Evolutionary conservation across 352 stramenopile genomes (phyloP), one percentile per base, ranked within the genome.

Genomic region (Phytophthora boehmeriae): DNA sequence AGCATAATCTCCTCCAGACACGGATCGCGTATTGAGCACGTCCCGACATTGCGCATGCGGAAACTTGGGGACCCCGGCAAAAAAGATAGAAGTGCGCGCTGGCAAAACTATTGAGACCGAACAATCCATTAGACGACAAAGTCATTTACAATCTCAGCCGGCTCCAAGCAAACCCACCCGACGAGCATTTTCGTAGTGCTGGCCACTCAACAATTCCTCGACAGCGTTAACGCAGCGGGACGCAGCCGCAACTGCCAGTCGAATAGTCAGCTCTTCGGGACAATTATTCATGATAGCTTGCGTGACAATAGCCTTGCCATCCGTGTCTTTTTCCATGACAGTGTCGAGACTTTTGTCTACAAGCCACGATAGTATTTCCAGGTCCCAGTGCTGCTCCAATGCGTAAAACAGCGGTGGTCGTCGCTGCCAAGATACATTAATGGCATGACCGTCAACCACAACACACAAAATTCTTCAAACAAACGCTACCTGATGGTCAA

Each of bases 41-140:
- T 56, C 27, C n/a, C 71, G 76, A 48, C 72, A 83, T 14, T 22
- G 57, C 13, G 71, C 46, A 32, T 88, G 68, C 8, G 76, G 79
- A 30, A 93, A 93, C 41, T 89, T 71, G 1, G 84, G 76, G 1
- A 92, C 80, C 5, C 80, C 81, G 0, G 78, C 63, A 48, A 93
- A 86, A 76, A 75, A 27, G 86, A 71, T n/a, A 73, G 42, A 1
- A 86, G 45, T 47, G 75, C 72, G 2, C 63, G 75, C 4, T 71
- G 57, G 48, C 77, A 89, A 16, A 85, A 68, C 79, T 89, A 17
- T 50, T 23, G 19, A 20, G 6, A n/a, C n/a, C 11, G 23, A 47
- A 16, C n/a, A 35, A 51, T 9, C 10, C 23, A 25, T 54, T 38
- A 49, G 20, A 1, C 13, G 11, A 28, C 32, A 36, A 16, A 35